Evolutionary conservation across 495 filamentous ascomycete genomes (phyloP), one percentile per base, ranked within the genome.

Genomic region (Cladorrhinum samala): DNA sequence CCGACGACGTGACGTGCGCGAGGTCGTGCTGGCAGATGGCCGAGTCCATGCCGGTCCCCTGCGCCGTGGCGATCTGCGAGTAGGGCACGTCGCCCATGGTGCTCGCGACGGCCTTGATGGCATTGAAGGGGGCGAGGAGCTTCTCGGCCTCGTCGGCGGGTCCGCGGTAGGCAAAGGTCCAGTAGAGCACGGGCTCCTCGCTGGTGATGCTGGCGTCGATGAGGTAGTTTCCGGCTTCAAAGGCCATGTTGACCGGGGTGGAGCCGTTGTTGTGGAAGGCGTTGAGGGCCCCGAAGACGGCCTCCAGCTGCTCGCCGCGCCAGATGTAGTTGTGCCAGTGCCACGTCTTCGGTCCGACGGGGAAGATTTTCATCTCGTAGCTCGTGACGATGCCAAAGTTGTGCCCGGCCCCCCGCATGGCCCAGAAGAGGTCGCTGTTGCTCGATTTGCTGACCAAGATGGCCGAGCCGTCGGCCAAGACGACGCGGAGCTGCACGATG

Each of bases 381-480:
- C 38, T 54, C 0, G 66, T 67, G 13, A 80, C 72, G 46, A 81
- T 70, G 16, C 78, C 79, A 49, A 81, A 81, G 56, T 81, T 80
- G 47, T 77, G 72, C 0, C 78, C 77, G 7, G 76, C 78, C 21
- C 79, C 79, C n/a, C 68, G 64, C 36, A 82, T 60, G 1, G 68
- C 77, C 74, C 76, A 78, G 56, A 68, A 79, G 20, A 80, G 66
- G 21, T 78, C 70, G 2, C 70, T 52, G 45, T 71, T 54, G 2
- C 58, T 43, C 2, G 66, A 50, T 3, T 55, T 37, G 20, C 64
- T 69, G 6, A 73, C 71, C 5, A 49, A 68, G 9, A 66, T 61
- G 17, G 63, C 48, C 1, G 59, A 54, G 0, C 78, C 78, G 39
- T 79, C 62, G 3, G 76, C 72, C 33, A 77, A 68, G 2, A 82